Conservation (phyloP, 768 basidiomycete genomes). For the Phaeotremella skinneri region DNA sequence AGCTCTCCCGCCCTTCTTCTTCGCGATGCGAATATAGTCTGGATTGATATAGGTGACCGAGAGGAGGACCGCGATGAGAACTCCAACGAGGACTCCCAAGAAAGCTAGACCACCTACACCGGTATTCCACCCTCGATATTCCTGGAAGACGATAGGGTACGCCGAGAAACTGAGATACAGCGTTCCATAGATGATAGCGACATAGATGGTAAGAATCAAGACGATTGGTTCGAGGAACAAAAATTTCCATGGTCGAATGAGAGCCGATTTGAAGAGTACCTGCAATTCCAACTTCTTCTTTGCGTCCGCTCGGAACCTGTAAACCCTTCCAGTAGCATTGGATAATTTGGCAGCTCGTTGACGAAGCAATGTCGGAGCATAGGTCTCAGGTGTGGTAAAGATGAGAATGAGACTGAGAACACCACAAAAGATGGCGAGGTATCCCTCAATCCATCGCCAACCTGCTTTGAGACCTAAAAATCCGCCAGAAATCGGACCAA, state of each 20-base stretch:
- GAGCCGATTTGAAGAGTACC: slow-evolving; percentile 40
- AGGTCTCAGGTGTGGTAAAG: slow-evolving; percentile 49
- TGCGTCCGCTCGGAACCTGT: slow-evolving; percentile 47
- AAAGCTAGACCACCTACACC: slow-evolving; percentile 53
- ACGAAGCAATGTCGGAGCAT: slow-evolving; percentile 48
- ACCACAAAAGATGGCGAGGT: slow-evolving; percentile 53
- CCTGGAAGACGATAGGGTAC: slow-evolving; percentile 54
- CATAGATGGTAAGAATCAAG: slow-evolving; percentile 48
- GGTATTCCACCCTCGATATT: slow-evolving; percentile 51
- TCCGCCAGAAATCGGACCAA: slow-evolving; percentile 53
- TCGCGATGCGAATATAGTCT: slow-evolving; percentile 47
- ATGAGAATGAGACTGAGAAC: slow-evolving; percentile 37
- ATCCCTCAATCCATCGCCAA: slow-evolving; percentile 51
- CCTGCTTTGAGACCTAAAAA: slow-evolving; percentile 52
- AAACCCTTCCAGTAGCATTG: slow-evolving; percentile 46
- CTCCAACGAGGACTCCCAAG: slow-evolving; percentile 50
- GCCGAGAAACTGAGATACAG: slow-evolving; percentile 47
- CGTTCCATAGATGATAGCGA: slow-evolving; percentile 39
- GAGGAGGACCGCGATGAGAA: slow-evolving; percentile 28
- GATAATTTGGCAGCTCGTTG: slow-evolving; percentile 41
- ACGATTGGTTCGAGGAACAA: slow-evolving; percentile 53
- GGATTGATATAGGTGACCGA: slow-evolving; percentile 48
- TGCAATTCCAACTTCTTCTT: slow-evolving; percentile 33
- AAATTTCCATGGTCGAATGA: slow-evolving; percentile 51
- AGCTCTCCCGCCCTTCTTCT: slow-evolving; percentile 47